Base-by-base conservation (phyloP, 306 rosid species). In the Casuarina cunninghamiana region DNA sequence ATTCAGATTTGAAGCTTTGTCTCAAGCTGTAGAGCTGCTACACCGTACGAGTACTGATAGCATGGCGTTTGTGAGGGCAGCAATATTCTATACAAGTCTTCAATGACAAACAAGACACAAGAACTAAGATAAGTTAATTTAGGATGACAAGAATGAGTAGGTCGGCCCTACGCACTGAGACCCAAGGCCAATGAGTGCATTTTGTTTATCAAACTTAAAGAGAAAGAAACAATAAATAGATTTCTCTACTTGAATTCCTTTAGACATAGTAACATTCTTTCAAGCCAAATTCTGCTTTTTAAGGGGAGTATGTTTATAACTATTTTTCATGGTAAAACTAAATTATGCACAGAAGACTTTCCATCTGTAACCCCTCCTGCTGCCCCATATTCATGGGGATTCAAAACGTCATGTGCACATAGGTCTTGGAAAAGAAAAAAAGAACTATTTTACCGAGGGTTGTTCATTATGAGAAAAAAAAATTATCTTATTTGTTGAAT, bases 21-120 rank as follows among this genome's bases (percentile, higher is more conserved):
- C n/a, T 48, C 32, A 54, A 43, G 66, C 43, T 53, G 49, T 73
- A 68, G 69, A 54, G 85, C 35, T 82, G 79, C 32, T 57, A 1
- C 39, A 35, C n/a, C 5, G 9, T 62, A 19, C 72, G n/a, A n/a
- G n/a, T n/a, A n/a, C n/a, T n/a, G n/a, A n/a, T n/a, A n/a, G n/a
- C n/a, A n/a, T 41, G 44, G n/a, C 0, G 19, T 61, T 77, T 67
- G 68, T 19, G 42, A 43, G 41, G 69, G 32, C 57, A 43, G 70
- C 38, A 2, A 43, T 39, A 68, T 55, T 41, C 16, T 41, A 43
- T 16, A 39, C 71, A 42, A 66, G 7, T 66, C 15, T 41, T 41
- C 13, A 7, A 17, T 17, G 50, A 66, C 49, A 66, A 42, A 49
- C 41, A 43, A 50, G 71, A 4, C 32, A 16, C 26, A 39, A 65